Base-by-base conservation (phyloP, 495 filamentous ascomycete genomes). In the Corynascus novoguineensis region DNA sequence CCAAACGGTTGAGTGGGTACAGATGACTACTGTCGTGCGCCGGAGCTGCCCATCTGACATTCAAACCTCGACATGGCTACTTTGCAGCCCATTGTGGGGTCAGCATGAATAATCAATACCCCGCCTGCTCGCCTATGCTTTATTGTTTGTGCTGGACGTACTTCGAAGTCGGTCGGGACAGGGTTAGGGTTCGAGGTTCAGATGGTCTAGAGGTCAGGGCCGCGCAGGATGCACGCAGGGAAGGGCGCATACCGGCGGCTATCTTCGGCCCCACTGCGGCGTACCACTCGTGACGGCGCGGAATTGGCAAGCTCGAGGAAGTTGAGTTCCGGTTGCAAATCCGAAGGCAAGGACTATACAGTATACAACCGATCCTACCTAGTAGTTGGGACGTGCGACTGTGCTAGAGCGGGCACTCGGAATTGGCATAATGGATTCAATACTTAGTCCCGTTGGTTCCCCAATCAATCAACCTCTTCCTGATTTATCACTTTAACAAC, bases 241-340 rank as follows among this genome's bases (percentile, higher is more conserved):
- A n/a, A n/a, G 47, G 27, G 35, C 57, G 58, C 58, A 35, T 60
- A 60, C 8, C 4, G 22, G 24, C 58, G 58, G 58, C 58, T 60
- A 60, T 15, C 40, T 35, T 42, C 58, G 58, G 58, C 38, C 51
- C 37, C 25, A 2, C 12, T 3, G 22, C 24, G 4, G 31, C 53
- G 15, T 12, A 15, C 53, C 41, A 27, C 34, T 27, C 32, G 38
- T 28, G 22, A 12, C 22, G 6, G 11, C 14, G 57, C 60, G 60
- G 60, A 63, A 63, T 63, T 56, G 46, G 46, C 17, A 52, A 28
- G 24, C 31, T 48, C 41, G 40, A 38, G 25, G 27, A 28, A 38
- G 22, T 17, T 24, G 15, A 14, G 28, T 42, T 12, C 44, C 50
- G 0, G n/a, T 45, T 45, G 42, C n/a, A 21, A 25, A 21, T 34